Evolutionary conservation across 169 alveolate species (phyloP), one percentile per base, ranked within the genome.

Genomic region (Sarcocystis neurona): DNA sequence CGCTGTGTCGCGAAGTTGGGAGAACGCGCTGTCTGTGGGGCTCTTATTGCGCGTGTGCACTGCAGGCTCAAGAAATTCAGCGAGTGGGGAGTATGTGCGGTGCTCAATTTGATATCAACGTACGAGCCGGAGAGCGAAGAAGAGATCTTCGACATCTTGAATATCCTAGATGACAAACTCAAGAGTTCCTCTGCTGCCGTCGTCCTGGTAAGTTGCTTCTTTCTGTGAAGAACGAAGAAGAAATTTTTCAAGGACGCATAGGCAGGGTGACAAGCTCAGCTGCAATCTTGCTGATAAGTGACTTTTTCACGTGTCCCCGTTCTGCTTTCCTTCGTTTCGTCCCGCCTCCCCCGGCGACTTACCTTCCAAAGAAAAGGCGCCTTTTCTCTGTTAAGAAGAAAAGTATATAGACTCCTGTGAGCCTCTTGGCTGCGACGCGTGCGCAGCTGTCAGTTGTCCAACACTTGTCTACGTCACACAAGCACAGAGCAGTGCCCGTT

Each of bases 51-150:
- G 27, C 78, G 46, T 77, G 20, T 58, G 53, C 37, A 53, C 77
- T 60, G 94, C 87, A 94, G 97, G 80, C 93, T 98, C 86, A 95
- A 96, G 90, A 96, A 96, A 68, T 97, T 98, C 94, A 97, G 95
- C 91, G 99, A 99, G 95, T 99, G 99, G 99, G 99, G 99, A 39
- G 98, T 98, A 89, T 96, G 98, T 77, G 96, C 95, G 32, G 95
- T 98, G 66, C 94, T 99, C 84, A 96, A 98, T 89, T 91, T 97
- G 82, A 95, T 97, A 44, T 92, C 98, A 43, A 96, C 96, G 87
- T 98, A 97, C 94, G 88, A 91, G 20, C 99, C 99, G 43, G 95
- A 94, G 70, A 96, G 93, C 85, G 98, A 97, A 87, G 98, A 97
- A 80, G 99, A 98, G 95, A 95, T 95, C 97, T 98, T 96, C 89